Evolutionary conservation across 1,139 yeast genomes (phyloP).

Genomic region (Yamadazyma dushanensis): DNA sequence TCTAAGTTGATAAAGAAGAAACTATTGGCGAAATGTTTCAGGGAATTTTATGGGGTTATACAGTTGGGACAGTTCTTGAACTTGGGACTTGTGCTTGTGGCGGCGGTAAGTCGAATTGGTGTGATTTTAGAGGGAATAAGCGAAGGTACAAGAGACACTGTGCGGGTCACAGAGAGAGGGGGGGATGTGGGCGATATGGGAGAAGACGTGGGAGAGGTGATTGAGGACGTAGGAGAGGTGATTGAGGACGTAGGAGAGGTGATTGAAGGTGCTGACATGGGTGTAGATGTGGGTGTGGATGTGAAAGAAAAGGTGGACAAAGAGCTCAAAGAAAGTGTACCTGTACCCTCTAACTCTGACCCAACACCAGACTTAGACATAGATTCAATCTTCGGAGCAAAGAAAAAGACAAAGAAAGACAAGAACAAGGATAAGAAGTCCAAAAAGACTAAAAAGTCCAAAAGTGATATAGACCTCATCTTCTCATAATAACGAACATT

Average conservation of each 20-base stretch:
- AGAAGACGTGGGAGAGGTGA: conserved; percentile 6
- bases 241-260: conserved; percentile 6
- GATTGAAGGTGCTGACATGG: conserved; percentile 7
- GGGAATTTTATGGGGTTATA: conserved; percentile 64
- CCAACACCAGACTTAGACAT: too few relatives aligned
- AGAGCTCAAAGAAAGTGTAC: conserved; percentile 15
- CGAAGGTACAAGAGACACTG: background rate
- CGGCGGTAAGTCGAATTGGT: conserved; percentile 50
- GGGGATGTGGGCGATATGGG: conserved; percentile 4
- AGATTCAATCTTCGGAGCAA: conserved; percentile 6
- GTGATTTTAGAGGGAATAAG: conserved; percentile 20
- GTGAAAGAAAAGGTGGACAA: conserved; percentile 5
- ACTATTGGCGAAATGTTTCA: conserved; percentile 52
- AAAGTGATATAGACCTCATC: conserved; percentile 57
- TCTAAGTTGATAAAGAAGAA: conserved; percentile 33
- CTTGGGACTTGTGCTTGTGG: conserved; percentile 71
- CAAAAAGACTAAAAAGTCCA: conserved; percentile 45
- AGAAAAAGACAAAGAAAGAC: conserved; percentile 13
- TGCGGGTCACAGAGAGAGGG: conserved; percentile 5
- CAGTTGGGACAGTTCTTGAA: conserved; percentile 78
- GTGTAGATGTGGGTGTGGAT: too few relatives aligned
- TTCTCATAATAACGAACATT: conserved; percentile 36
- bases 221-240: conserved; percentile 7
- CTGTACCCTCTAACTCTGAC: too few relatives aligned
- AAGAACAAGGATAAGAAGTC: conserved; percentile 17